Percentiles rank a stretch among this genome's conserved stretches.
Evolutionary conservation across 805 yeast genomes (phyloP).

Genomic region (Candida montana): DNA sequence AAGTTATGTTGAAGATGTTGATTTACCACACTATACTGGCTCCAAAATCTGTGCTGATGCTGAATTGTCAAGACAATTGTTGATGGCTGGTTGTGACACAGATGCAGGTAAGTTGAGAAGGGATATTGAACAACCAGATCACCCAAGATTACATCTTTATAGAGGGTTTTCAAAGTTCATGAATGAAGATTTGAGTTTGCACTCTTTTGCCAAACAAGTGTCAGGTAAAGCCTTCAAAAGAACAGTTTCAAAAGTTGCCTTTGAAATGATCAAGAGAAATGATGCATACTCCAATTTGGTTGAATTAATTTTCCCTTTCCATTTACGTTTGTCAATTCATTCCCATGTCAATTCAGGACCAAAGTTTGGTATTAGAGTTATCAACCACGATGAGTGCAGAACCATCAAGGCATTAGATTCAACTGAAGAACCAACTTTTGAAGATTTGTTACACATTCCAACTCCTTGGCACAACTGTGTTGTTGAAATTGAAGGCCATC

Average conservation of each 20-base stretch:
- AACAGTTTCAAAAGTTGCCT: conserved; percentile 47
- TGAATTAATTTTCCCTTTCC: conserved; percentile 54
- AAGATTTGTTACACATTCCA: conserved; percentile 55
- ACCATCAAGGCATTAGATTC: conserved; percentile 39
- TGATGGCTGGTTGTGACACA: conserved; percentile 42
- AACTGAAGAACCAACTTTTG: conserved; percentile 37
- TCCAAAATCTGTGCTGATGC: conserved; percentile 33
- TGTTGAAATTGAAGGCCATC: conserved; percentile 35
- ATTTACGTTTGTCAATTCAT: conserved; percentile 54
- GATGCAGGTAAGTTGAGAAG: conserved; percentile 59
- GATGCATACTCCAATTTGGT: conserved; percentile 63
- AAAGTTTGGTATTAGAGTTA: conserved; percentile 49
- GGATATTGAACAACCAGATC: conserved; percentile 53
- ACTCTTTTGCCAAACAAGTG: conserved; percentile 32
- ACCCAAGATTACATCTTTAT: conserved; percentile 47
- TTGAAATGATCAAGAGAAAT: conserved; percentile 60
- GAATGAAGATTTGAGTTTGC: conserved; percentile 49
- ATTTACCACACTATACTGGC: conserved; percentile 33
- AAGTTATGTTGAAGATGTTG: conserved; percentile 27
- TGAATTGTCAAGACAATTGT: conserved; percentile 34
- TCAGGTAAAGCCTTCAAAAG: conserved; percentile 44
- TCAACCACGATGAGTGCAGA: conserved; percentile 38
- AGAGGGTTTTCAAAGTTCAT: conserved; percentile 57
- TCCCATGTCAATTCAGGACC: conserved; percentile 58
- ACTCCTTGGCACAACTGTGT: conserved; percentile 64